Conservation (phyloP, 805 yeast genomes). For the Monosporozyma yasuniensis region DNA sequence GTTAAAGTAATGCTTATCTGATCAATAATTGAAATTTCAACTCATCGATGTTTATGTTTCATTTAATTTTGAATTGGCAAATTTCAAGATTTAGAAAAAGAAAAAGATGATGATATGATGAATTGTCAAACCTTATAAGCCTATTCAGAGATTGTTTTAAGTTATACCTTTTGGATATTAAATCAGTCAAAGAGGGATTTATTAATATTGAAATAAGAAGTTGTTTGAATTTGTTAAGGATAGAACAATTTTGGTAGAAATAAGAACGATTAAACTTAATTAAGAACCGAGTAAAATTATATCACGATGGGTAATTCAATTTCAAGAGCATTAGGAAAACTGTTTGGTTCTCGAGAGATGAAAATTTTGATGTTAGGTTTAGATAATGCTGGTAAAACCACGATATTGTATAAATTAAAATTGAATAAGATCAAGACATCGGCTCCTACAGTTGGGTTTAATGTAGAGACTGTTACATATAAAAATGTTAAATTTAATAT, state of each 20-base stretch:
- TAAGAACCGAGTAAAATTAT: neutral
- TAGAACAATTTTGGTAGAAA: too few species aligned
- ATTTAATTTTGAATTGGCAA: neutral
- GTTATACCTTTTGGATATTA: too few species aligned
- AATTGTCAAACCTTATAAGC: neutral
- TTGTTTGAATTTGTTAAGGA: too few species aligned
- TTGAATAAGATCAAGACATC: conserved; percentile 68
- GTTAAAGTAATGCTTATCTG: too few species aligned
- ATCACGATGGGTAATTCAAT: conserved; percentile 27
- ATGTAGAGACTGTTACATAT: conserved; percentile 78
- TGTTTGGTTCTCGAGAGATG: conserved; percentile 48
- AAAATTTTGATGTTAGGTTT: conserved; percentile 83
- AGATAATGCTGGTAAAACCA: conserved; percentile 89
- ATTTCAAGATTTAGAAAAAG: neutral
- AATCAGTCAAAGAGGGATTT: too few species aligned
- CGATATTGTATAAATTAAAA: conserved; percentile 76
- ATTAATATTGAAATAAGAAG: too few species aligned
- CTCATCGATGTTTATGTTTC: neutral
- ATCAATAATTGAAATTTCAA: neutral
- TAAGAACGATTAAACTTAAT: neutral
- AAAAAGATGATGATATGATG: neutral
- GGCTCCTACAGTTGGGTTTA: conserved; percentile 91
- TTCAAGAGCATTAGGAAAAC: conserved; percentile 33
- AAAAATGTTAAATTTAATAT: conserved; percentile 77
- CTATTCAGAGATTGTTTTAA: neutral